Percentiles rank a stretch among this genome's conserved stretches.
These are phyloP conservation scores for Andrographis paniculata DNA, from an alignment of 305 asterid genomes.

Conservation along the genomic window DNA sequence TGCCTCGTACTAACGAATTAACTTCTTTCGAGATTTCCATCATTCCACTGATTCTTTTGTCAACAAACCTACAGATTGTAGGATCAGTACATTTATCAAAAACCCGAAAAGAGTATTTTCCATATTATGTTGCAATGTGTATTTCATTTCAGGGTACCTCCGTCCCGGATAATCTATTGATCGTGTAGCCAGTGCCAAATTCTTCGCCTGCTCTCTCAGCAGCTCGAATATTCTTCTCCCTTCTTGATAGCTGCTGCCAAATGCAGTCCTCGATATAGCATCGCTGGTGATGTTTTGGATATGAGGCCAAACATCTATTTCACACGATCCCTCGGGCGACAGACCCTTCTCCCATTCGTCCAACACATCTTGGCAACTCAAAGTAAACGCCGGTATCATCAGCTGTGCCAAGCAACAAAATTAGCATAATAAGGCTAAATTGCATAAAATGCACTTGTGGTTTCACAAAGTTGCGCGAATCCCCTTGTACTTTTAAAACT, in stretches of 20 bases:
- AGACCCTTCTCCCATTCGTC: constrained; percentile 32
- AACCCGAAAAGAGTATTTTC: not conserved
- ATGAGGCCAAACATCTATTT: constrained; percentile 45
- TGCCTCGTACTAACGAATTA: constrained; percentile 16
- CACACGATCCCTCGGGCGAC: constrained; percentile 18
- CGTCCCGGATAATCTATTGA: constrained; percentile 34
- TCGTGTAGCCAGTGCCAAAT: not conserved
- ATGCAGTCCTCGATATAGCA: constrained; percentile 42
- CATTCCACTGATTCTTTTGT: constrained; percentile 37
- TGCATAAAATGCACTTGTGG: too few species aligned
- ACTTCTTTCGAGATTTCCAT: constrained; percentile 29
- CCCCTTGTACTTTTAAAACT: too few species aligned
- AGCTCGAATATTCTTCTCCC: constrained; percentile 46
- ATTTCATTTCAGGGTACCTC: constrained; percentile 21
- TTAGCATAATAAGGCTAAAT: too few species aligned
- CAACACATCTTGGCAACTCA: constrained; percentile 36
- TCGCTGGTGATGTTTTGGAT: constrained; percentile 31
- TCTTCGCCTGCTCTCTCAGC: constrained; percentile 32
- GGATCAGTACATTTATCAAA: not conserved
- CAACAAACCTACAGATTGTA: constrained; percentile 24
- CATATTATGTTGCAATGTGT: not conserved
- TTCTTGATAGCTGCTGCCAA: constrained; percentile 37
- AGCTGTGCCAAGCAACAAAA: constrained; percentile 25
- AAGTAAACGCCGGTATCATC: constrained; percentile 38
- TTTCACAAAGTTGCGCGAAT: too few species aligned